A percentile compares a stretch with the other conserved stretches of the same genome.
These are phyloP conservation scores for Colletotrichum sp. DNA, from an alignment of 2,329 filamentous ascomycete species.

Conservation along the genomic window DNA sequence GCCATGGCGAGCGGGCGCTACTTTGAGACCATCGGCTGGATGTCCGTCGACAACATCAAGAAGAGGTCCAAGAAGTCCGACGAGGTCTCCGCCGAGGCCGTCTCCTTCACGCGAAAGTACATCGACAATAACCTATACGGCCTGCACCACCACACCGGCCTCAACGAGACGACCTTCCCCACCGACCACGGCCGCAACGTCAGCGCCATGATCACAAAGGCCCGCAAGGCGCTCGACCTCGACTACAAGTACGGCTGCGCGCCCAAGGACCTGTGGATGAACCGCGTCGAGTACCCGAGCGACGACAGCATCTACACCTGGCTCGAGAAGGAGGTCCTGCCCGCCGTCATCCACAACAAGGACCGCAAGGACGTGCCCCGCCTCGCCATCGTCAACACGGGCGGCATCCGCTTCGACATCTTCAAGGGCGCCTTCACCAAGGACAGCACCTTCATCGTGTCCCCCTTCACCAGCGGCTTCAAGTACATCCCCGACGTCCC, in stretches of 20 bases:
- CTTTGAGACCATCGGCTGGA: conserved; percentile 93
- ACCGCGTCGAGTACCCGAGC: conserved; percentile 74
- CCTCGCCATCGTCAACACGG: conserved; percentile 84
- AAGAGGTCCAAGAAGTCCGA: conserved; percentile 29
- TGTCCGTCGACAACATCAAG: conserved; percentile 76
- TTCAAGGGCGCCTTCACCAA: conserved; percentile 91
- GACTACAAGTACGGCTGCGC: conserved; percentile 84
- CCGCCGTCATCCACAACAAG: conserved; percentile 64
- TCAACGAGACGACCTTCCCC: conserved; percentile 74
- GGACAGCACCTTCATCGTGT: conserved; percentile 85
- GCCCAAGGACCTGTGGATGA: conserved; percentile 82
- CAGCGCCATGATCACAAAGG: conserved; percentile 70
- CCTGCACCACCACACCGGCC: conserved; percentile 78
- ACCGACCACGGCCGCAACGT: conserved; percentile 78
- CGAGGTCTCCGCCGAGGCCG: conserved; percentile 32
- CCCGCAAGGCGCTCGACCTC: conserved; percentile 72
- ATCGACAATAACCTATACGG: conserved; percentile 94
- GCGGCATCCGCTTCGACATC: conserved; percentile 92
- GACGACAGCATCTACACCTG: conserved; percentile 80
- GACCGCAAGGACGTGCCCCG: conserved; percentile 65
- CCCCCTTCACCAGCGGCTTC: conserved; percentile 84
- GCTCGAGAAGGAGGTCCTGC: conserved; percentile 78
- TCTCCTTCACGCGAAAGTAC: conserved; percentile 78
- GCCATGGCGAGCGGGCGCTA: conserved; percentile 89
- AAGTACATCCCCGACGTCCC: conserved; percentile 81